phyloP scores from a whole-genome alignment of 108 stramenopile genomes.

The Fragilariopsis cylindrus region DNA sequence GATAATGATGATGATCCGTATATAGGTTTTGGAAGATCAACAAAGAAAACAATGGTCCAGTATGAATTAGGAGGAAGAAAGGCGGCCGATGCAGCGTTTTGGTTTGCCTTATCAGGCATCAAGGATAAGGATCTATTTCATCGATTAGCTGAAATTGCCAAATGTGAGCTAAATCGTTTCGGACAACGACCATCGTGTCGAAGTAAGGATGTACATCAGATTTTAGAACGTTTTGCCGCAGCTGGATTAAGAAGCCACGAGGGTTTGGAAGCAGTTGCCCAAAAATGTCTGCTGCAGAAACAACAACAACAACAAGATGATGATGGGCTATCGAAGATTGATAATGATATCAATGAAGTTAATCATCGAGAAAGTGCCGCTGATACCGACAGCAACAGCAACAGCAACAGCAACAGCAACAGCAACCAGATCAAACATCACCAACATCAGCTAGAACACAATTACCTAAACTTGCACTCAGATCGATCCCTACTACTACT shows the following conservation, averaged over 20 bases:
- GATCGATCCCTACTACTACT: slow-evolving; percentile 54
- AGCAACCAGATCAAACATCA: too few species aligned
- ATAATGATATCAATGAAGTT: background rate
- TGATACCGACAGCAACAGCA: background rate
- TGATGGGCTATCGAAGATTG: too few species aligned
- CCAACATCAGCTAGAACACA: background rate
- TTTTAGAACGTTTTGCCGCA: slow-evolving; percentile 66
- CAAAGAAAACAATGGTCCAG: slow-evolving; percentile 7
- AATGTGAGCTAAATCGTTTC: slow-evolving; percentile 58
- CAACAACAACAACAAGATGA: background rate
- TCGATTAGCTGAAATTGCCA: slow-evolving; percentile 42
- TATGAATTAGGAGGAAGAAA: slow-evolving; percentile 62
- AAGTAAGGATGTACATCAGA: slow-evolving; percentile 61
- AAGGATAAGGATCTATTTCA: slow-evolving; percentile 38
- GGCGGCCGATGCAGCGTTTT: slow-evolving; percentile 82
- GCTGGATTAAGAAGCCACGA: slow-evolving; percentile 39
- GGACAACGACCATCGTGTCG: slow-evolving; percentile 59
- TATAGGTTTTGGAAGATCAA: background rate
- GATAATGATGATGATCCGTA: background rate
- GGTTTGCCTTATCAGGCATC: slow-evolving; percentile 75
- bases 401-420: too few species aligned
- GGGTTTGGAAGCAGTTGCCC: slow-evolving; percentile 7
- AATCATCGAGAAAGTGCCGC: background rate
- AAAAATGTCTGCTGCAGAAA: background rate
- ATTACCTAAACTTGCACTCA: slow-evolving; percentile 42